A percentile compares a stretch with the other conserved stretches of the same genome.
Conservation (phyloP, 75 land plant species). For the Pinus albicaulis region DNA sequence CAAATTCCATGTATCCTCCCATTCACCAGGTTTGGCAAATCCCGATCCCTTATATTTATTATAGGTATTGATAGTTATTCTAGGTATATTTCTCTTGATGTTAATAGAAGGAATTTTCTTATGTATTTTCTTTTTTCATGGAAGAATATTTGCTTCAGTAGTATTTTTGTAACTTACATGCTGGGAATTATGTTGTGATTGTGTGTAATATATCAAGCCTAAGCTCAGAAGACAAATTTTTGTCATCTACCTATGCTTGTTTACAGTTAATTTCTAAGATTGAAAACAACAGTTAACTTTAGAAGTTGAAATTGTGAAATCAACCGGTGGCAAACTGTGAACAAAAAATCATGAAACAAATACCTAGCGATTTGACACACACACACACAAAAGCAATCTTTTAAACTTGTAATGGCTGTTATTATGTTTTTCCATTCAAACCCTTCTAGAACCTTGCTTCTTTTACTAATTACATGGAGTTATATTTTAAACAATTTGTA, state of each 20-base stretch:
- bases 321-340: neutral
- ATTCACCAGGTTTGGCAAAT: conserved; percentile 68
- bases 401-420: too few relatives aligned
- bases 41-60: neutral
- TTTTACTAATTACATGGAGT: neutral
- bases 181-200: neutral
- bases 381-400: too few relatives aligned
- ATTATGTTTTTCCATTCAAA: neutral
- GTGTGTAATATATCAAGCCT: neutral
- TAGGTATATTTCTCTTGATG: neutral
- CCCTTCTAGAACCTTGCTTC: neutral
- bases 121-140: neutral
- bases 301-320: neutral
- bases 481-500: neutral
- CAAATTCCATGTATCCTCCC: conserved; percentile 87
- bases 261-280: neutral
- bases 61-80: neutral
- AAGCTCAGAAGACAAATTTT: neutral
- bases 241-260: neutral
- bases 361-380: neutral
- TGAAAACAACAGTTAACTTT: neutral
- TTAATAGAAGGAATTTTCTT: neutral
- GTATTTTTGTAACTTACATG: neutral
- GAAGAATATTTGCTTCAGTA: neutral
- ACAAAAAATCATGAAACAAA: neutral